A percentile compares a stretch with the other conserved stretches of the same genome.
Conservation (phyloP, 257 asterid species). For the Solanum lignicaule region DNA sequence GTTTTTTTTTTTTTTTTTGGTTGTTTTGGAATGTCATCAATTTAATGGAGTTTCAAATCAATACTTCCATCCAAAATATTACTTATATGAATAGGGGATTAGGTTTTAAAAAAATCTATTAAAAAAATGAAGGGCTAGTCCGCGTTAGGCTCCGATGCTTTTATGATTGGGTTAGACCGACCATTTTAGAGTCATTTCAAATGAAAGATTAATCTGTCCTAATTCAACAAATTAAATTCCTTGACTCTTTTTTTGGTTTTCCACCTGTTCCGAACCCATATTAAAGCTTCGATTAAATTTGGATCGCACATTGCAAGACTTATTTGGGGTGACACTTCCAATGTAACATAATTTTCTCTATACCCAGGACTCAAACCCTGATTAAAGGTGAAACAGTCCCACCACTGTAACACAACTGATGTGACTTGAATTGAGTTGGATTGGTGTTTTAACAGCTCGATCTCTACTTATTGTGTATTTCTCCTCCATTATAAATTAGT, state of each 20-base stretch:
- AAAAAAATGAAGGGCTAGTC: too few species aligned
- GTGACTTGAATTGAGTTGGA: neutral
- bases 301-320: too few species aligned
- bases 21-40: too few species aligned
- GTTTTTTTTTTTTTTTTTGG: too few species aligned
- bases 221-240: neutral
- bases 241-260: neutral
- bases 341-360: too few species aligned
- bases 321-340: too few species aligned
- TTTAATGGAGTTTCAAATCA: too few species aligned
- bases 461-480: neutral
- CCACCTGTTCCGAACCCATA: rapidly evolving
- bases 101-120: too few species aligned
- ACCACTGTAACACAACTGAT: too few species aligned
- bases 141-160: neutral
- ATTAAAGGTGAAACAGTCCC: too few species aligned
- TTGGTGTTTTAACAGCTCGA: neutral
- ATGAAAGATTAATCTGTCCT: neutral
- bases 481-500: neutral
- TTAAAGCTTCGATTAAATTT: too few species aligned
- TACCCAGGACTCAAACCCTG: rapidly evolving
- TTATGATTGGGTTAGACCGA: neutral
- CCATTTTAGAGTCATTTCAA: neutral
- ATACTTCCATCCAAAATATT: too few species aligned
- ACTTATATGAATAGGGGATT: neutral